Base-by-base conservation (phyloP, 2,329 filamentous ascomycete species). In the Cucurbitaria berberidis region DNA sequence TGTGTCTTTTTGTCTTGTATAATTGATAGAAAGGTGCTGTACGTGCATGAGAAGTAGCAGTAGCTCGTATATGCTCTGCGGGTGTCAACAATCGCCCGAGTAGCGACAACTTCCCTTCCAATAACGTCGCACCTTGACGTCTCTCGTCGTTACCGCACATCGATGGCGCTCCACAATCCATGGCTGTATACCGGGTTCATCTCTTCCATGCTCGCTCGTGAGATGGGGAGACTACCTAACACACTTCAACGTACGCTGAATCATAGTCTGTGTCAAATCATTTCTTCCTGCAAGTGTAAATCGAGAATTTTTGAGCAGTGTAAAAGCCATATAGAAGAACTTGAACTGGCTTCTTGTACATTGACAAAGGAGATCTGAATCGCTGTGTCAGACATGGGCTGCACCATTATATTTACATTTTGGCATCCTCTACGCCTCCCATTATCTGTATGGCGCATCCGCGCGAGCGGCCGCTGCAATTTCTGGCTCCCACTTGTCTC, bases 391-490 rank as follows among this genome's bases (percentile, higher is more conserved):
- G 50, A 62, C 41, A 45, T 47, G 48, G 38, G 48, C 55, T 29
- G 13, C 36, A n/a, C 58, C 53, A 51, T 53, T 63, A 60, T 74
- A 73, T 74, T 51, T 74, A 73, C 70, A 53, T 51, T 59, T 48
- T 51, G 43, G 34, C 49, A 46, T 39, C 18, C 15, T 34, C 35
- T 45, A 26, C 21, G n/a, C n/a, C 34, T n/a, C 51, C 48, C 51
- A 29, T 69, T 74, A 77, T 68, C 75, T 73, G 65, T 77, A 98
- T 45, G 93, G 93, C 49, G 93, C 87, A 82, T 99, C 95, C 57
- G 95, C 95, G 72, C 92, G 88, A 74, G 95, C 95, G 64, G 86
- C 88, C 53, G 95, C 93, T 1, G 93, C 93, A 72, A 99, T 83
- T 80, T 99, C 95, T 7, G 95, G 93, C 82, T 99, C 95, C 95